A percentile compares a stretch with the other conserved stretches of the same genome.
These are phyloP conservation scores for Didymella arachidicola DNA, from an alignment of 2,329 filamentous ascomycete species.

Conservation along the genomic window DNA sequence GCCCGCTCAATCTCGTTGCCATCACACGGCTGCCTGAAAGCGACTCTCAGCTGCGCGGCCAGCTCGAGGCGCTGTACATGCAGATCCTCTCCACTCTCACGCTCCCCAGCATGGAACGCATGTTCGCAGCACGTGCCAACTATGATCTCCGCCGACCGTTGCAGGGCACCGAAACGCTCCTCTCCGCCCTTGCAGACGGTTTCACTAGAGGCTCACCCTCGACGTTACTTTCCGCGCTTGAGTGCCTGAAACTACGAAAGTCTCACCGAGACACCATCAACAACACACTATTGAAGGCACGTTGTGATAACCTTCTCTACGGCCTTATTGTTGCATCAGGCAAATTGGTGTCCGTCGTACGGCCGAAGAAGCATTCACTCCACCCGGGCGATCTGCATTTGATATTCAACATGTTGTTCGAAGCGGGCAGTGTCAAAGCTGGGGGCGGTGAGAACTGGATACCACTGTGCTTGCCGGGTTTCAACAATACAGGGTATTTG, in stretches of 20 bases:
- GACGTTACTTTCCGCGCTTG: slow-evolving; percentile 84
- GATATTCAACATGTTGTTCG: slow-evolving; percentile 99
- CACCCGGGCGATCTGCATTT: slow-evolving; percentile 95
- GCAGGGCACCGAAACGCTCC: slow-evolving; percentile 86
- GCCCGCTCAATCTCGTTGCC: slow-evolving; percentile 89
- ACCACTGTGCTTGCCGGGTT: slow-evolving; percentile 91
- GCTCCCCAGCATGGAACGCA: slow-evolving; percentile 81
- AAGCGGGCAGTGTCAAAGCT: slow-evolving; percentile 88
- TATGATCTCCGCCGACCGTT: slow-evolving; percentile 89
- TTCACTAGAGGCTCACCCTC: slow-evolving; percentile 94
- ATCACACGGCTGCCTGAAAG: slow-evolving; percentile 94
- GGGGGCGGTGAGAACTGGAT: slow-evolving; percentile 98
- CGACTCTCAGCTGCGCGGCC: slow-evolving; percentile 82
- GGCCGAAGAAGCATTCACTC: slow-evolving; percentile 91
- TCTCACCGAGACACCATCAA: slow-evolving; percentile 86
- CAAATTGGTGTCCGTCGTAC: slow-evolving; percentile 90
- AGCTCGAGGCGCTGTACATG: slow-evolving; percentile 96
- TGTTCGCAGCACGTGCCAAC: slow-evolving; percentile 91
- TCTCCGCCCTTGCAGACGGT: slow-evolving; percentile 91
- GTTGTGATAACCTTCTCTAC: slow-evolving; percentile 82
- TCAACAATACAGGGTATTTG: slow-evolving; percentile 94
- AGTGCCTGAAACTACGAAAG: slow-evolving; percentile 92
- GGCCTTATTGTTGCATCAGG: slow-evolving; percentile 93
- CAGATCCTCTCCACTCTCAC: slow-evolving; percentile 96
- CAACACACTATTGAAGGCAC: slow-evolving; percentile 80